Conservation (phyloP, 1,284 basidiomycete species). For the Paramarasmius palmivorus region DNA sequence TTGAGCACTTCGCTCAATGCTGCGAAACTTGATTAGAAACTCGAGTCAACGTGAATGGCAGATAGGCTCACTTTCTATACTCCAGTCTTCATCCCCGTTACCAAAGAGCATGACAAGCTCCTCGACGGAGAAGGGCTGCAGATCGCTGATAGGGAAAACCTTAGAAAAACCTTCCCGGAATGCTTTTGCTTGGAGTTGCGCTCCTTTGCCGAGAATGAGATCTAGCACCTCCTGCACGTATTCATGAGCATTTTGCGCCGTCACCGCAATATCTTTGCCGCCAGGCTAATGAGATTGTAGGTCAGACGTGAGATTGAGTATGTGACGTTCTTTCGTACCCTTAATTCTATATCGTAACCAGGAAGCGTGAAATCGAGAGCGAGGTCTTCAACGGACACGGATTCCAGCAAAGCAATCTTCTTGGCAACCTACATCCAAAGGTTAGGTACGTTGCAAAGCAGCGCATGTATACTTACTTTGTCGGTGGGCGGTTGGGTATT, state of each 20-base stretch:
- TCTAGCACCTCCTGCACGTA: slow-evolving; percentile 85
- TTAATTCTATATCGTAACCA: slow-evolving; percentile 90
- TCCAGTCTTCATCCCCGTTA: slow-evolving; percentile 95
- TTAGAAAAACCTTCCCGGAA: slow-evolving; percentile 91
- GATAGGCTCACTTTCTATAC: slow-evolving; percentile 71
- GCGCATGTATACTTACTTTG: slow-evolving; percentile 44
- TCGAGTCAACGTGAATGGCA: not conserved
- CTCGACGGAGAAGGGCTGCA: slow-evolving; percentile 91
- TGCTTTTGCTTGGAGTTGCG: slow-evolving; percentile 75
- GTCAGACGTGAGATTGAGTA: slow-evolving; percentile 5
- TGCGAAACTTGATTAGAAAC: slow-evolving; percentile 29
- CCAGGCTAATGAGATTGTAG: slow-evolving; percentile 53
- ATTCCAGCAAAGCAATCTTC: slow-evolving; percentile 58
- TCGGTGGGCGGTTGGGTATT: slow-evolving; percentile 43
- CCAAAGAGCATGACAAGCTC: slow-evolving; percentile 95
- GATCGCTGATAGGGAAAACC: slow-evolving; percentile 90
- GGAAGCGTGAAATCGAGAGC: slow-evolving; percentile 96
- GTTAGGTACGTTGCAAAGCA: slow-evolving; percentile 5
- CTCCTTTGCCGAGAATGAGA: slow-evolving; percentile 78
- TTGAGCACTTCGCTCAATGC: slow-evolving; percentile 91
- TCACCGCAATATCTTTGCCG: slow-evolving; percentile 80
- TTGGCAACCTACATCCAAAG: slow-evolving; percentile 42
- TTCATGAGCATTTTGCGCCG: slow-evolving; percentile 83
- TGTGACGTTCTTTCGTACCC: slow-evolving; percentile 45
- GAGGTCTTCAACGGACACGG: slow-evolving; percentile 81